phyloP scores from a whole-genome alignment of 2,329 filamentous ascomycete species.

The Fulvia fulva region DNA sequence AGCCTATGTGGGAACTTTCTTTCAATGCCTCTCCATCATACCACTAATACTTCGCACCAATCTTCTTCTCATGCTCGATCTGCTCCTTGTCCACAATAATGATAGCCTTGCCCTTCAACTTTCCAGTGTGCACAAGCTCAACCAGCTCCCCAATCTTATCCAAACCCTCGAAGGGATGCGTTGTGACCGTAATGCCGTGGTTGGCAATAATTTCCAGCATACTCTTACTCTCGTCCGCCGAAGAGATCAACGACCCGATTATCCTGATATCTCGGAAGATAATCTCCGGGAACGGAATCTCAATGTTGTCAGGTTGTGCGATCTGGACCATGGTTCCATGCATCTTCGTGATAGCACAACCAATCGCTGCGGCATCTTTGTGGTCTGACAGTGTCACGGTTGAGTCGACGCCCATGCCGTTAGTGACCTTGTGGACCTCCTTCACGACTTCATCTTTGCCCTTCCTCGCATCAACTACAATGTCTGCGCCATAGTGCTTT shows the following conservation, averaged over 20 bases:
- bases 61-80: constrained; percentile 43
- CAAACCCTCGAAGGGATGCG: constrained; percentile 51
- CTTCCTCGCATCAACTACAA: constrained; percentile 50
- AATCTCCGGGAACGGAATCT: constrained; percentile 45
- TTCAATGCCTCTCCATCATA: not conserved
- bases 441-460: constrained; percentile 48
- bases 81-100: constrained; percentile 50
- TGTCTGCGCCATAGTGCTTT: constrained; percentile 47
- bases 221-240: constrained; percentile 30
- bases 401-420: constrained; percentile 48
- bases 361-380: constrained; percentile 46
- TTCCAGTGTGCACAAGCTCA: constrained; percentile 47
- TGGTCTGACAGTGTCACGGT: constrained; percentile 55
- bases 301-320: constrained; percentile 46
- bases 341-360: constrained; percentile 55
- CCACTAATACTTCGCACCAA: constrained; percentile 33
- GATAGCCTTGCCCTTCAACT: constrained; percentile 54
- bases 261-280: constrained; percentile 53
- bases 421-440: constrained; percentile 47
- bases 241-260: constrained; percentile 39
- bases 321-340: constrained; percentile 58
- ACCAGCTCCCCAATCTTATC: constrained; percentile 51
- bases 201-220: constrained; percentile 36
- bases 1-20: not conserved
- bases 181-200: constrained; percentile 47